A percentile compares a stretch with the other conserved stretches of the same genome.
These are phyloP conservation scores for Fraxinus cuspidata DNA, from an alignment of 257 asterid species.

Conservation along the genomic window DNA sequence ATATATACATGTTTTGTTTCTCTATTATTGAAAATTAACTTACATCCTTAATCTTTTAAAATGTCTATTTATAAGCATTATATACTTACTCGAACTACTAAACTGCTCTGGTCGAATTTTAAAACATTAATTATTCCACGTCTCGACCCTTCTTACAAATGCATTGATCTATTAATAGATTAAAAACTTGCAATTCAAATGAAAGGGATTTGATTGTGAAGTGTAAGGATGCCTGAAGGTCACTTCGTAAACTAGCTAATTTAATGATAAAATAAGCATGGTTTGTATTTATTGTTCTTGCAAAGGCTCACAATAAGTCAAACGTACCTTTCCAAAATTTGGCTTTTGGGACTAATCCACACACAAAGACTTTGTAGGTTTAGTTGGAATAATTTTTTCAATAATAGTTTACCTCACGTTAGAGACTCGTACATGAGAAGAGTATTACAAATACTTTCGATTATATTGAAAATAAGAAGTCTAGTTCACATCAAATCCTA, in stretches of 20 bases:
- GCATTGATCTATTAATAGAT: neutral
- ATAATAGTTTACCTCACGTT: too few relatives aligned
- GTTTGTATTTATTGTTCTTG: neutral
- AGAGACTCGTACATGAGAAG: too few relatives aligned
- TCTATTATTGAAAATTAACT: too few relatives aligned
- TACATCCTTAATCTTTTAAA: too few relatives aligned
- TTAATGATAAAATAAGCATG: neutral
- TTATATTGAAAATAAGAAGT: neutral
- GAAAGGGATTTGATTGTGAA: slow-evolving; percentile 23
- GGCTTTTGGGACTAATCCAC: neutral
- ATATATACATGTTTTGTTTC: too few relatives aligned
- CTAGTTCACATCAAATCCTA: neutral
- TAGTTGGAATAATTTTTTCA: too few relatives aligned
- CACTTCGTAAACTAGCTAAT: neutral
- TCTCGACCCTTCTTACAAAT: too few relatives aligned
- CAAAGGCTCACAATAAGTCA: slow-evolving; percentile 15
- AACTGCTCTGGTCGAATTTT: too few relatives aligned
- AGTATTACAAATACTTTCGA: neutral
- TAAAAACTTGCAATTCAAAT: neutral
- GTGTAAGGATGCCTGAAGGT: slow-evolving; percentile 1
- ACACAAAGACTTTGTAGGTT: neutral
- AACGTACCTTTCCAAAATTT: neutral
- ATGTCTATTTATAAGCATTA: too few relatives aligned
- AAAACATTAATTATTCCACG: too few relatives aligned
- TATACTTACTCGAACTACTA: too few relatives aligned